Evolutionary conservation across 2,329 filamentous ascomycete species (phyloP), one percentile per base, ranked within the genome.

Genomic region (Phialophora expanda): DNA sequence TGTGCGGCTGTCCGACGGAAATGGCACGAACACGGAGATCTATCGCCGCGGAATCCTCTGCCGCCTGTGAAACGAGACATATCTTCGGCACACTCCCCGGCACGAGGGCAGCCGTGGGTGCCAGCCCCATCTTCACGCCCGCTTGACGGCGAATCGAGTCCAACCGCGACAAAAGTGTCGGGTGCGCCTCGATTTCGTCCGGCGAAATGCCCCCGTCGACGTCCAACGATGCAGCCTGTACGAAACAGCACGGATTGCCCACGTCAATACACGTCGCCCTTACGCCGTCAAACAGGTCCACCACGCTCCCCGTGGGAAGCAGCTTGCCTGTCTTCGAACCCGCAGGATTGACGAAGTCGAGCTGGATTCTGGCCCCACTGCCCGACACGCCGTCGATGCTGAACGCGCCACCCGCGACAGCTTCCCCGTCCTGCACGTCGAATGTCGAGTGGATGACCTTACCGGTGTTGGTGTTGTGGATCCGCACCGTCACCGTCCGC

Each of bases 401-500:
- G 72, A 88, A 89, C 11, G 84, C 80, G 0, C 87, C 88, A 7
- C 77, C 75, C 12, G 65, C 66, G 69, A 14, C 67, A 50, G 67
- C 70, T 54, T 1, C 81, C 6, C 67, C 65, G 38, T 62, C 58
- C 51, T 38, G 56, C 1, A 88, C 80, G 0, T 79, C 77, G 69
- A 90, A 90, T 0, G 79, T 83, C 1, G 85, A 82, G 50, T 84
- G 76, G 64, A 91, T 86, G 28, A 88, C 75, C 73, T 91, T 91
- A 20, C 78, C 78, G 0, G 90, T 92, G 71, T 92, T 92, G 1
- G 89, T 91, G 74, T 93, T 92, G 72, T 84, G 82, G 44, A 92
- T 86, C 62, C 84, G 80, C 12, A 92, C 83, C 0, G 79, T 84
- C 1, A 80, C 78, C 73, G 78, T 61, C 62, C 72, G 66, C 14